Base-by-base conservation (phyloP, 768 basidiomycete genomes). In the Termitomyces bulborhizus region DNA sequence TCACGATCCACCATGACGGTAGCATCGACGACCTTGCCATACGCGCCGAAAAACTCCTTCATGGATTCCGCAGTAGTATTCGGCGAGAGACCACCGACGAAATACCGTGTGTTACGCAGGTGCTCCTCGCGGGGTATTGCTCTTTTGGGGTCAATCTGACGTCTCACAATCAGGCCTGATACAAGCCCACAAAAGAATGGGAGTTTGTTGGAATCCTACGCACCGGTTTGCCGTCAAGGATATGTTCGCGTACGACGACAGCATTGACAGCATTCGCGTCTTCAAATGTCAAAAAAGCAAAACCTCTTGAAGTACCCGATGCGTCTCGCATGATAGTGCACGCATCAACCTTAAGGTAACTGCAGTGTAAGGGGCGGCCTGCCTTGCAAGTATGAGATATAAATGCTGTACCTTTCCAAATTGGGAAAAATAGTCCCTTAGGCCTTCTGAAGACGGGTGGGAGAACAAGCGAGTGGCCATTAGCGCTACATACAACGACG, bases 251-350 rank as follows among this genome's bases (percentile, higher is more conserved):
- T 9, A 76, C 71, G 62, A 90, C 76, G 37, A 93, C 90, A 5
- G 73, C 71, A 57, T 76, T 82, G 26, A 91, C 85, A 9, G 81
- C 75, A 32, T 77, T 71, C 3, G 86, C 66, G 46, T 88, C 83
- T 63, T 84, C 82, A 65, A 91, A 93, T 3, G 90, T 93, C 64
- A 93, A 71, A 66, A 93, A 93, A 0, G 88, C 90, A 68, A 93
- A 93, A 0, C 90, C 90, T 59, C 90, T 74, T 24, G 90, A 92
- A 16, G 88, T 80, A 15, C 88, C 81, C 18, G 71, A 77, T 5
- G 82, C 79, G 68, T 92, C 90, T 57, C 89, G 85, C 90, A 93
- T 92, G 65, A 92, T 90, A 6, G 87, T 91, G 59, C 84, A 88
- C 21, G 88, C 85, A 63, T 88, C 86, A 66, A 93, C 85, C 74